A percentile compares a stretch with the other conserved stretches of the same genome.
phyloP scores from a whole-genome alignment of 83 land plant genomes.

The Picea abies region DNA sequence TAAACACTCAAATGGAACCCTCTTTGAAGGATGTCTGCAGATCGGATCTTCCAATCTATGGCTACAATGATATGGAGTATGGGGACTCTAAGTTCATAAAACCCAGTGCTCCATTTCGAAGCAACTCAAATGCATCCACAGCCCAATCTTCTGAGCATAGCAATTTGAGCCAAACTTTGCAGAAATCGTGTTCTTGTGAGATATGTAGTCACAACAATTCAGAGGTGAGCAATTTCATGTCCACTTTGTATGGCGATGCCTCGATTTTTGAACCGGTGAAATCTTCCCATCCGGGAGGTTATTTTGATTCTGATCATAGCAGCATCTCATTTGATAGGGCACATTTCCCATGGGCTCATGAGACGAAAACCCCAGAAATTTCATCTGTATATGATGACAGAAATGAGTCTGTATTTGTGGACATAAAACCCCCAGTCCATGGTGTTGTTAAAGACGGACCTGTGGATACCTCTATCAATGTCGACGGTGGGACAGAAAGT shows the following conservation, averaged over 20 bases:
- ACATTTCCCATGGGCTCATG: neutral
- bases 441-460: neutral
- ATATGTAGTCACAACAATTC: too few relatives aligned
- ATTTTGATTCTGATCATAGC: conserved; percentile 3
- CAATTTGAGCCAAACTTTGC: neutral
- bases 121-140: neutral
- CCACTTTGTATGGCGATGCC: neutral
- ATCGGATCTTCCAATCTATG: neutral
- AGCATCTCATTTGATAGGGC: neutral
- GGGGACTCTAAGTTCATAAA: neutral
- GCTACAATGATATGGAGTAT: neutral
- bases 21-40: neutral
- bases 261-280: neutral
- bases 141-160: neutral
- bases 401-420: neutral
- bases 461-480: neutral
- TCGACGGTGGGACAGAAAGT: neutral
- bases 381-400: neutral
- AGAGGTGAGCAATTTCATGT: neutral
- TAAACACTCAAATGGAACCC: neutral
- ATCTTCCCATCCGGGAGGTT: neutral
- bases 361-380: neutral
- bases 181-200: neutral
- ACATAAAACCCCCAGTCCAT: neutral
- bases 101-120: too few relatives aligned